Conservation (phyloP, 495 filamentous ascomycete species). For the Cercophora sp. region DNA sequence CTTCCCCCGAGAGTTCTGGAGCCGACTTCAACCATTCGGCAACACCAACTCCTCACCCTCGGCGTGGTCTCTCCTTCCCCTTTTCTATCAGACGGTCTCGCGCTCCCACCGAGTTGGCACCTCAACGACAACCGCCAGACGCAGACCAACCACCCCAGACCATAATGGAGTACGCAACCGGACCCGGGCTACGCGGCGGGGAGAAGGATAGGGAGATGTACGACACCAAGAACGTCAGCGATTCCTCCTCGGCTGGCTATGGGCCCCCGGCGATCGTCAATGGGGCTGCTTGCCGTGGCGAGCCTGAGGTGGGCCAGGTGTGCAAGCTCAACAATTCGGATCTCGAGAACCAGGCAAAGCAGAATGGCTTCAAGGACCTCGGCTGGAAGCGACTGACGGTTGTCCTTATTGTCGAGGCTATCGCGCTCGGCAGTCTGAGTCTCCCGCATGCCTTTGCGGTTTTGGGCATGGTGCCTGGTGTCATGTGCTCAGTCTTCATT, state of each 20-base stretch:
- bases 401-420: constrained; percentile 70
- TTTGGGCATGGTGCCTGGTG: constrained; percentile 55
- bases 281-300: too few species aligned
- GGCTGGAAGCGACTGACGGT: constrained; percentile 50
- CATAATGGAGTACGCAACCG: background rate
- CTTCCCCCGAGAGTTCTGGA: too few species aligned
- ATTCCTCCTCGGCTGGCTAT: background rate
- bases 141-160: too few species aligned
- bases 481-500: constrained; percentile 56
- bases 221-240: background rate
- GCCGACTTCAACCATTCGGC: too few species aligned
- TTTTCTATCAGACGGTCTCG: too few species aligned
- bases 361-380: constrained; percentile 39
- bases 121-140: too few species aligned
- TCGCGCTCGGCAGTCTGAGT: constrained; percentile 65
- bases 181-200: background rate
- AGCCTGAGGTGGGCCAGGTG: constrained; percentile 18
- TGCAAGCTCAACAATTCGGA: background rate
- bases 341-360: constrained; percentile 32
- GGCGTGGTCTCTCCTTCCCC: too few species aligned
- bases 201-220: background rate
- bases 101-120: background rate
- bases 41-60: too few species aligned
- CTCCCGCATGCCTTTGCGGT: constrained; percentile 61
- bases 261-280: too few species aligned